A percentile compares a stretch with the other conserved stretches of the same genome.
Evolutionary conservation across 805 yeast genomes (phyloP).

Genomic region (Isabelozyma pseudorhagii): DNA sequence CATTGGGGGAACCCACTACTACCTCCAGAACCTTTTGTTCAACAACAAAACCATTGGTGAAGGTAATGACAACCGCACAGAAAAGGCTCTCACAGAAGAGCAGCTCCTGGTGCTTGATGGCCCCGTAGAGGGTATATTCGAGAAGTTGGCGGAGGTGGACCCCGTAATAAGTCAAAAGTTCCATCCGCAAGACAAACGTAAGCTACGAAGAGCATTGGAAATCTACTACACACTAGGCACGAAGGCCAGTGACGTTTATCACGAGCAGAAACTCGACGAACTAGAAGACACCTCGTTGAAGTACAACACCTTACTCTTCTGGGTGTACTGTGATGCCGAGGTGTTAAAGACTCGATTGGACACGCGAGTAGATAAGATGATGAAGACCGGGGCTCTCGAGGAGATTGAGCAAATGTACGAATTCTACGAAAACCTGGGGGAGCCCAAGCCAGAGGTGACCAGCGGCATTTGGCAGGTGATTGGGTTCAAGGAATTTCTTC

Average conservation of each 20-base stretch:
- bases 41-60: slow-evolving; percentile 60
- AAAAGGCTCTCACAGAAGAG: slow-evolving; percentile 22
- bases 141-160: slow-evolving; percentile 52
- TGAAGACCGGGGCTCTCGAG: slow-evolving; percentile 59
- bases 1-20: slow-evolving; percentile 96
- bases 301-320: slow-evolving; percentile 65
- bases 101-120: slow-evolving; percentile 50
- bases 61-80: slow-evolving; percentile 11
- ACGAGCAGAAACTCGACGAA: slow-evolving; percentile 49
- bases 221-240: slow-evolving; percentile 66
- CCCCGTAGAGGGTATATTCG: slow-evolving; percentile 48
- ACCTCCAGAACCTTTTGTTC: slow-evolving; percentile 74
- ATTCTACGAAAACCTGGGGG: slow-evolving; percentile 28
- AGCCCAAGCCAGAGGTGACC: slow-evolving; percentile 49
- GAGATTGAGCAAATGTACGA: slow-evolving; percentile 65
- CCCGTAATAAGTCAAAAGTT: slow-evolving; percentile 75
- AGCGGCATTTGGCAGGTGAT: slow-evolving; percentile 91
- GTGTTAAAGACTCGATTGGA: slow-evolving; percentile 65
- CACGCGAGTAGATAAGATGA: slow-evolving; percentile 79
- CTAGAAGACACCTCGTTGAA: slow-evolving; percentile 46
- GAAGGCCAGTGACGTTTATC: slow-evolving; percentile 69
- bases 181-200: slow-evolving; percentile 86
- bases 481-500: slow-evolving; percentile 87
- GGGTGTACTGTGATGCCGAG: slow-evolving; percentile 73
- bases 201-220: slow-evolving; percentile 78